A percentile compares a stretch with the other conserved stretches of the same genome.
phyloP scores from a whole-genome alignment of 2,329 filamentous ascomycete genomes.

The Pseudocercospora eumusae region DNA sequence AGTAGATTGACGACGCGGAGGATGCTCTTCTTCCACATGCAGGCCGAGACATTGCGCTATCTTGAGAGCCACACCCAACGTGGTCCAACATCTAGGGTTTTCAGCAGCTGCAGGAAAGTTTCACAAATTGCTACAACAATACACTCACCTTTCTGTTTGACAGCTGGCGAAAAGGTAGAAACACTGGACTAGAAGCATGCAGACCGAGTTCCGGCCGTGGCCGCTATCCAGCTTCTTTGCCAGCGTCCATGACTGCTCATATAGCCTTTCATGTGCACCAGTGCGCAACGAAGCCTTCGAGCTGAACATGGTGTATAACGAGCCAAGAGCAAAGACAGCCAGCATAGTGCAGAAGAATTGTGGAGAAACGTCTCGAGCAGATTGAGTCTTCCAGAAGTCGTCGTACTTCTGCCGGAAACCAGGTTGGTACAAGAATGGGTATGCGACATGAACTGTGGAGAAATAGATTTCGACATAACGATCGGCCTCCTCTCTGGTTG shows the following conservation, averaged over 20 bases:
- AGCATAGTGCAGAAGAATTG: constrained; percentile 11
- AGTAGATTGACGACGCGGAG: background rate
- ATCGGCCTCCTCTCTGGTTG: constrained; percentile 14
- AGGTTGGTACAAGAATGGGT: constrained; percentile 15
- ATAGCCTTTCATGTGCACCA: constrained; percentile 12
- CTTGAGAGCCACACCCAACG: constrained; percentile 12
- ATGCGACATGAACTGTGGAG: constrained; percentile 7
- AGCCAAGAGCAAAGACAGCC: constrained; percentile 15
- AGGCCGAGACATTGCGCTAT: constrained; percentile 15
- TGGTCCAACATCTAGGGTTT: constrained; percentile 11
- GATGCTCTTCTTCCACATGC: constrained; percentile 9
- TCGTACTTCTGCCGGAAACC: constrained; percentile 14
- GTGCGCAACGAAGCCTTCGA: background rate
- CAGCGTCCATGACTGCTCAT: constrained; percentile 8
- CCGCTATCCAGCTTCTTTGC: constrained; percentile 13
- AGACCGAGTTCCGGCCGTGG: constrained; percentile 5
- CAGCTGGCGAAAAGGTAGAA: constrained; percentile 17
- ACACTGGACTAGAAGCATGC: constrained; percentile 13
- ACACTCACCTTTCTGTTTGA: constrained; percentile 19
- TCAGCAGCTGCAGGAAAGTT: background rate
- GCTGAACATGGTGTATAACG: constrained; percentile 13
- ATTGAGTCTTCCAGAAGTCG: constrained; percentile 14
- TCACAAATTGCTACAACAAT: background rate
- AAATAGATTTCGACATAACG: constrained; percentile 14
- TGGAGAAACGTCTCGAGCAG: constrained; percentile 9